phyloP scores from a whole-genome alignment of 306 rosid species.

The Lathyrus aphaca region DNA sequence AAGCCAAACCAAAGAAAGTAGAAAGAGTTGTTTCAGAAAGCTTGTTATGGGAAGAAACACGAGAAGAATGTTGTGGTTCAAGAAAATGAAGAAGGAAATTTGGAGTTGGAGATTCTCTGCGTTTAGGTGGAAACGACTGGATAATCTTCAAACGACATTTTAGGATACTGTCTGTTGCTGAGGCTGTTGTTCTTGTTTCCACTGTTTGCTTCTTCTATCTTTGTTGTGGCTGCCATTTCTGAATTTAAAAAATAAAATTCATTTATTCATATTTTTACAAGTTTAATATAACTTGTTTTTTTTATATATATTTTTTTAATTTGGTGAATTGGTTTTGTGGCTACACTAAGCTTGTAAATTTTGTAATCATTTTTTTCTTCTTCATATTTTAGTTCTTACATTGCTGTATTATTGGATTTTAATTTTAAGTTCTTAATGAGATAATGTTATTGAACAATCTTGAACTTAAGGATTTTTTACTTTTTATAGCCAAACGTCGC shows the following conservation, averaged over 20 bases:
- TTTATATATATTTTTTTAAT: not conserved
- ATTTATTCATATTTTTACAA: not conserved
- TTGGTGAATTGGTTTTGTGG: not conserved
- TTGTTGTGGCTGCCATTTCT: conserved; percentile 78
- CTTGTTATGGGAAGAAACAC: conserved; percentile 30
- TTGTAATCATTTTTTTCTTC: not conserved
- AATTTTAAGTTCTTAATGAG: not conserved
- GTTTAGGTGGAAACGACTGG: conserved; percentile 58
- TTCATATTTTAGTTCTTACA: not conserved
- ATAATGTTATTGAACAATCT: too few species aligned
- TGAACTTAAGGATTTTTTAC: too few species aligned
- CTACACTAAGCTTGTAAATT: conserved; percentile 7
- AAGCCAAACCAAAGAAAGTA: conserved; percentile 1
- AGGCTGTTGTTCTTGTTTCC: conserved; percentile 67
- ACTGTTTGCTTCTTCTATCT: conserved; percentile 80
- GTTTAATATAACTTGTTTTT: not conserved
- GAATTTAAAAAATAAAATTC: too few species aligned
- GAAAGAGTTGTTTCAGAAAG: not conserved
- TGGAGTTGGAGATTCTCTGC: conserved; percentile 52
- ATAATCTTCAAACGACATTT: conserved; percentile 51
- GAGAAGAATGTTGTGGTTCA: conserved; percentile 57
- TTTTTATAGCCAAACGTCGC: too few species aligned
- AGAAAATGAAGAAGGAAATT: conserved; percentile 48
- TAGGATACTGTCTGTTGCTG: conserved; percentile 61
- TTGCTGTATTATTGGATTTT: not conserved